These are phyloP conservation scores for Beverwykella pulmonaria DNA, from an alignment of 495 filamentous ascomycete species.

Conservation along the genomic window DNA sequence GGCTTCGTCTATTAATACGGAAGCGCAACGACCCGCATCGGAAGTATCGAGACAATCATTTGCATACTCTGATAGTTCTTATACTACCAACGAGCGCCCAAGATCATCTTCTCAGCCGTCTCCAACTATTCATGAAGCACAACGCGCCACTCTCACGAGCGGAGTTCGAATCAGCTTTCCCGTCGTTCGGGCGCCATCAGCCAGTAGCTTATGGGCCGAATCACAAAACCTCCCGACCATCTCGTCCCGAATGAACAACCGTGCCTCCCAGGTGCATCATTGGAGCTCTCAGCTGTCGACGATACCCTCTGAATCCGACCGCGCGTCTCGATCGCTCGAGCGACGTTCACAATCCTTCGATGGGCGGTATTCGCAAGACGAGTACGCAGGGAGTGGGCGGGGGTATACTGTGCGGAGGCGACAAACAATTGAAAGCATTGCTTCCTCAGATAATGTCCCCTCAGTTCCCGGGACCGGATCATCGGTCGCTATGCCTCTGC, in stretches of 20 bases:
- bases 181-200: slow-evolving; percentile 37
- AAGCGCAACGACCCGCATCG: slow-evolving; percentile 8
- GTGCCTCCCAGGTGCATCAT: slow-evolving; percentile 35
- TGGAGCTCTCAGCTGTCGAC: slow-evolving; percentile 47
- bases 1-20: slow-evolving; percentile 37
- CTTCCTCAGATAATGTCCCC: slow-evolving; percentile 34
- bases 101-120: slow-evolving; percentile 35
- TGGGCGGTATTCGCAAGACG: slow-evolving; percentile 18
- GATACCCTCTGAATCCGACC: slow-evolving; percentile 46
- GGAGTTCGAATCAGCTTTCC: slow-evolving; percentile 42
- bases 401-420: slow-evolving; percentile 15
- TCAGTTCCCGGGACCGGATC: slow-evolving; percentile 21
- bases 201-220: slow-evolving; percentile 41
- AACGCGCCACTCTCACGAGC: slow-evolving; percentile 36
- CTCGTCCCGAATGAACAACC: slow-evolving; percentile 41
- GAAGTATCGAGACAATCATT: slow-evolving; percentile 39
- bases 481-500: slow-evolving; percentile 34
- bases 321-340: slow-evolving; percentile 29
- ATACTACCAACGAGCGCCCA: slow-evolving; percentile 26
- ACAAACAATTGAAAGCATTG: slow-evolving; percentile 32
- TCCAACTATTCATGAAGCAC: slow-evolving; percentile 34
- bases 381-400: slow-evolving; percentile 14
- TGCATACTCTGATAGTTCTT: slow-evolving; percentile 26
- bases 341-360: slow-evolving; percentile 31
- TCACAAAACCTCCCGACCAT: slow-evolving; percentile 38